A percentile compares a stretch with the other conserved stretches of the same genome.
phyloP scores from a whole-genome alignment of 108 stramenopile genomes.

The Cyclotella kingstonii region DNA sequence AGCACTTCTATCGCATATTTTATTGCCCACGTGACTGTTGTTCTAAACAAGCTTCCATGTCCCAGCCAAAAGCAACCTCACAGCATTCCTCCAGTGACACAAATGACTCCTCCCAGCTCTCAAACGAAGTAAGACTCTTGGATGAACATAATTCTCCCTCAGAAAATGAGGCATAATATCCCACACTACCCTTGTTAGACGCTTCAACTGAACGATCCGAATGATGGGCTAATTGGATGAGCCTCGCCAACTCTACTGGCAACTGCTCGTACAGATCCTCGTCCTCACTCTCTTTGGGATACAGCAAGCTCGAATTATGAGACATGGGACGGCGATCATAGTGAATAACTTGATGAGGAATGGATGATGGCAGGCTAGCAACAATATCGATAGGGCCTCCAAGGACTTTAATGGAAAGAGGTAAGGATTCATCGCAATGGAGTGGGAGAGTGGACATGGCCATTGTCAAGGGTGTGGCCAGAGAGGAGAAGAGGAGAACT shows the following conservation, averaged over 20 bases:
- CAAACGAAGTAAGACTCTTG: not conserved
- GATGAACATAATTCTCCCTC: not conserved
- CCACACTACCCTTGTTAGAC: not conserved
- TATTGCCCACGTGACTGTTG: no score
- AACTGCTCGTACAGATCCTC: no score
- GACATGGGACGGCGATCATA: not conserved
- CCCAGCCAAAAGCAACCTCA: constrained; percentile 1
- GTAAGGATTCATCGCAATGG: no score
- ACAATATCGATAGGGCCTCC: no score
- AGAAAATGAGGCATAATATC: constrained; percentile 1
- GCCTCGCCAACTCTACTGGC: not conserved
- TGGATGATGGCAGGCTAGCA: no score
- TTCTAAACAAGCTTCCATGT: not conserved
- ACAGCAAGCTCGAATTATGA: not conserved
- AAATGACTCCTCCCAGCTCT: constrained; percentile 8
- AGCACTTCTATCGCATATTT: no score
- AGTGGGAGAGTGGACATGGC: no score
- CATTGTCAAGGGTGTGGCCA: no score
- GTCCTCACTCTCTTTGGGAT: not conserved
- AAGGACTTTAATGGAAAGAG: no score
- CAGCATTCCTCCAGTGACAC: not conserved
- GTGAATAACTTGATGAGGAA: no score
- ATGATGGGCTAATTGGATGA: not conserved
- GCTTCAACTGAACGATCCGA: not conserved
- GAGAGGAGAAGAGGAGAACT: no score